A percentile compares a stretch with the other conserved stretches of the same genome.
phyloP scores from a whole-genome alignment of 1,284 basidiomycete species.

The Moesziomyces sp. region DNA sequence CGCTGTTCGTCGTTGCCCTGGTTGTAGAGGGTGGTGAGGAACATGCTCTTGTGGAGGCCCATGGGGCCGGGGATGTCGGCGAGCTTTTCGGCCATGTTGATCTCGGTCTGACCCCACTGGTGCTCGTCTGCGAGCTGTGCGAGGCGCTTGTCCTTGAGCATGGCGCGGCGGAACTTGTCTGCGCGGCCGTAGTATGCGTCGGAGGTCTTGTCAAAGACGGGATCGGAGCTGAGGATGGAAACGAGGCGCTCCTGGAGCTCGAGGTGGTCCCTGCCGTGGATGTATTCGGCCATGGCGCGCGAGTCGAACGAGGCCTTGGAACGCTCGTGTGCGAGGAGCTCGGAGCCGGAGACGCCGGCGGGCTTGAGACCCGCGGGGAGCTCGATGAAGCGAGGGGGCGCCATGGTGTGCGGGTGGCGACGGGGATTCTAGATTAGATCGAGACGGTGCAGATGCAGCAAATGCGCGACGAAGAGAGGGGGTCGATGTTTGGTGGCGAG shows the following conservation, averaged over 20 bases:
- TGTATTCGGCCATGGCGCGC: conserved; percentile 57
- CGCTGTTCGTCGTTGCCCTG: conserved; percentile 62
- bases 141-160: conserved; percentile 68
- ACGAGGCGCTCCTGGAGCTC: conserved; percentile 71
- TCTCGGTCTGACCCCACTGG: conserved; percentile 67
- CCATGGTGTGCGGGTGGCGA: conserved; percentile 20
- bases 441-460: background rate
- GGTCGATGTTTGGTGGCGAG: background rate
- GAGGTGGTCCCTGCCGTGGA: conserved; percentile 57
- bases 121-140: conserved; percentile 65
- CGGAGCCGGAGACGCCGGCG: conserved; percentile 51
- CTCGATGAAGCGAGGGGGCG: conserved; percentile 42
- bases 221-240: conserved; percentile 73
- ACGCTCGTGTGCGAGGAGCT: conserved; percentile 59
- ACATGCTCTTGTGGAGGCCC: conserved; percentile 62
- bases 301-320: conserved; percentile 61
- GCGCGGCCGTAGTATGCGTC: conserved; percentile 70
- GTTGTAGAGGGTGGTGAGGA: conserved; percentile 62
- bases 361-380: conserved; percentile 60
- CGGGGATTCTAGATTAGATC: background rate
- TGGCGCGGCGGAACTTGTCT: conserved; percentile 65
- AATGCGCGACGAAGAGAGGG: background rate
- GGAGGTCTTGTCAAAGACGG: conserved; percentile 75
- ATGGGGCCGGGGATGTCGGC: conserved; percentile 60
- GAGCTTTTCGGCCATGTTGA: conserved; percentile 51